These are phyloP conservation scores for Ceratocystis cacaofunesta DNA, from an alignment of 2,329 filamentous ascomycete species.

Conservation along the genomic window DNA sequence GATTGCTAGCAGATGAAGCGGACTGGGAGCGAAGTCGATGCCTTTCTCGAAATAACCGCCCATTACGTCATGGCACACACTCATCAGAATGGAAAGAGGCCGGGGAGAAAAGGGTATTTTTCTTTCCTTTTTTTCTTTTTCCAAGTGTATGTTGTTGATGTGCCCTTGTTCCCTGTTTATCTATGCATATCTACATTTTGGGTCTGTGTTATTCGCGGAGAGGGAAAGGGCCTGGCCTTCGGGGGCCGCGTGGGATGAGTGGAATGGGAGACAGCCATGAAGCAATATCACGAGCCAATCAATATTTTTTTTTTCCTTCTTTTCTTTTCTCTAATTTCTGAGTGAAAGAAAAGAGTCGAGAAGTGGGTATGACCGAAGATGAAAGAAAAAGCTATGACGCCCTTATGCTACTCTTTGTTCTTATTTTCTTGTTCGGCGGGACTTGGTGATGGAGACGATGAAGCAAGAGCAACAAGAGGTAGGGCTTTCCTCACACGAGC, in stretches of 20 bases:
- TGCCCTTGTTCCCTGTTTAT: background rate
- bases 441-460: background rate
- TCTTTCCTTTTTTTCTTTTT: background rate
- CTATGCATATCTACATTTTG: background rate
- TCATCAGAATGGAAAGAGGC: background rate
- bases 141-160: background rate
- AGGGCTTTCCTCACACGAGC: no score
- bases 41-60: background rate
- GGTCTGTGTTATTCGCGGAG: no score
- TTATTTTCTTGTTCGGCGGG: background rate
- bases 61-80: background rate
- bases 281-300: background rate
- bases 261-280: background rate
- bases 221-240: no score
- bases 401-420: background rate
- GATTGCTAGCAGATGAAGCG: no score
- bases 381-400: constrained; percentile 1
- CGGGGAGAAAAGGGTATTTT: background rate
- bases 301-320: background rate
- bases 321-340: background rate
- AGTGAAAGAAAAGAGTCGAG: background rate
- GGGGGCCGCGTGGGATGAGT: background rate
- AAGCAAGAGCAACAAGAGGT: no score
- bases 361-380: background rate
- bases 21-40: no score